phyloP scores from a whole-genome alignment of 805 yeast species.

The Yarrowia yakushimensis region DNA sequence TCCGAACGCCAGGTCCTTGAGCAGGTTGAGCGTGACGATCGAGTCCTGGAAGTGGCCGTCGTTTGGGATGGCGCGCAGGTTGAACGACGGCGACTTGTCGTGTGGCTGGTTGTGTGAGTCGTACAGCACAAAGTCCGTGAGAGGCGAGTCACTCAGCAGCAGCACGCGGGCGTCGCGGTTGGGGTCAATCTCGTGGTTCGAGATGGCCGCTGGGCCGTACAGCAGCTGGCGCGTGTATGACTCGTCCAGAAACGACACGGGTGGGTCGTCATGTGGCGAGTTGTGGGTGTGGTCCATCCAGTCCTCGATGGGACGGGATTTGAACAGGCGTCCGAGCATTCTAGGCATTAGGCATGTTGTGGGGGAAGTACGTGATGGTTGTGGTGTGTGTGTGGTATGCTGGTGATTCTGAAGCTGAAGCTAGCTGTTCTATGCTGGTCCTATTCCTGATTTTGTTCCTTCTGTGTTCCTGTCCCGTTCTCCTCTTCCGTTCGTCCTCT shows the following conservation, averaged over 20 bases:
- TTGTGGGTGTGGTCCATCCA: slow-evolving; percentile 24
- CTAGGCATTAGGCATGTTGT: slow-evolving; percentile 21
- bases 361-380: not conserved
- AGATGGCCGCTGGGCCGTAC: slow-evolving; percentile 29
- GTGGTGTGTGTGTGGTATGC: not conserved
- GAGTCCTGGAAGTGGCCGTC: slow-evolving; percentile 17
- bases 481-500: too few relatives aligned
- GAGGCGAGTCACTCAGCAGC: slow-evolving; percentile 27
- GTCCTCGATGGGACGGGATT: slow-evolving; percentile 24
- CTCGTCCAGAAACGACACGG: slow-evolving; percentile 31
- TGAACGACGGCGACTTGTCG: slow-evolving; percentile 11
- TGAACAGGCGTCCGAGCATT: slow-evolving; percentile 26
- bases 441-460: not conserved
- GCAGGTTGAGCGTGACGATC: slow-evolving; percentile 18
- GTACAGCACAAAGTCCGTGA: slow-evolving; percentile 16
- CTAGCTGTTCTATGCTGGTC: not conserved
- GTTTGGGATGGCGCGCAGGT: slow-evolving; percentile 8
- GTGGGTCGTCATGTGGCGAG: slow-evolving; percentile 22
- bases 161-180: slow-evolving; percentile 29
- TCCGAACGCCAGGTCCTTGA: slow-evolving; percentile 33
- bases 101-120: slow-evolving; percentile 22
- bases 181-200: slow-evolving; percentile 26
- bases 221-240: slow-evolving; percentile 31
- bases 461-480: not conserved
- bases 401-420: not conserved